Evolutionary conservation across 371 early-diverging fungal genomes (phyloP).

Genomic region (Circinella umbellata): DNA sequence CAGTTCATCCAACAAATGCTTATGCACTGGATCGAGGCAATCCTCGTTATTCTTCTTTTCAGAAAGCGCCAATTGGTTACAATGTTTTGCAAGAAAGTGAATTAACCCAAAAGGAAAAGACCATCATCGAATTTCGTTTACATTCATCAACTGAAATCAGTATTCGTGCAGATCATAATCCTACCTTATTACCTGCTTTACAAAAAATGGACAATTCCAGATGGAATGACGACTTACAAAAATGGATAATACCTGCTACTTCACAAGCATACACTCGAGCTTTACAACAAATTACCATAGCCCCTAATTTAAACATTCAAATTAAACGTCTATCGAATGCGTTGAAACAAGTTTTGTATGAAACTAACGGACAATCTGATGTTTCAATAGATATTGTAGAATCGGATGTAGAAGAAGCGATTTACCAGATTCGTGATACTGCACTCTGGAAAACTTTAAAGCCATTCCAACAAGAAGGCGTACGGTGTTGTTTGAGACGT

Average conservation of each 20-base stretch:
- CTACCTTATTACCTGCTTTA: conserved; percentile 31
- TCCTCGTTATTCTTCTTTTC: no score
- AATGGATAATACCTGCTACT: conserved; percentile 36
- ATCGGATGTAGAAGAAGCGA: conserved; percentile 23
- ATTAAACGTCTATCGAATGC: conserved; percentile 23
- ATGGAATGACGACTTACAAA: conserved; percentile 19
- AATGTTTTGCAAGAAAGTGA: no score
- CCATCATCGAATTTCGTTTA: conserved; percentile 23
- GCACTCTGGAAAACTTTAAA: conserved; percentile 34
- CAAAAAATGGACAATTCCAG: conserved; percentile 16
- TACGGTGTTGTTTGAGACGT: conserved; percentile 44
- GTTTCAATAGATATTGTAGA: conserved; percentile 15
- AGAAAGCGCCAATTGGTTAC: no score
- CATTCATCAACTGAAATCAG: conserved; percentile 21
- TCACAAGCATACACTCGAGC: conserved; percentile 26
- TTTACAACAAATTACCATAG: background rate
- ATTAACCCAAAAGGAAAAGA: background rate
- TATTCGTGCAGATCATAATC: conserved; percentile 20
- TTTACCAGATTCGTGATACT: background rate
- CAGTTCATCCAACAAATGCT: conserved; percentile 25
- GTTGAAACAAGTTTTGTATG: conserved; percentile 1
- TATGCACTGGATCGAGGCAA: conserved; percentile 16
- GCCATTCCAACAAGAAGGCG: conserved; percentile 58
- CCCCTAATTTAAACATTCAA: conserved; percentile 22
- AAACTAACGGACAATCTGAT: background rate